Base-by-base conservation (phyloP, 768 basidiomycete genomes). In the Pulveroboletus ravenelii region DNA sequence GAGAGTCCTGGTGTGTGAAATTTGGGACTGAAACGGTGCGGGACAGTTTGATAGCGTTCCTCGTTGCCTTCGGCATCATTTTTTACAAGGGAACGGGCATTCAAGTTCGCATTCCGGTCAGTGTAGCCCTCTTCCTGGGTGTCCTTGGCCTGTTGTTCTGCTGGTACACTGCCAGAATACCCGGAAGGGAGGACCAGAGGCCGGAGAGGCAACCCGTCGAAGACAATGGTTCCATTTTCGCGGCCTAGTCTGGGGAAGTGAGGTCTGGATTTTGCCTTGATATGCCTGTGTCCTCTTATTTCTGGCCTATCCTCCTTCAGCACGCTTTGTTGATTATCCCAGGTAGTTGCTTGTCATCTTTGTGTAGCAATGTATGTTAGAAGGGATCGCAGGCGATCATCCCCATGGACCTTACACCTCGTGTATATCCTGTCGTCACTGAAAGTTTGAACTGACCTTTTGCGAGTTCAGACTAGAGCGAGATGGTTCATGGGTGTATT, bases 21-120 rank as follows among this genome's bases (percentile, higher is more conserved):
- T 30, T 23, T 37, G 8, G 32, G 2, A 41, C 47, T 61, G 17
- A 63, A 12, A 20, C 15, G 0, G 5, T 1, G 10, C 15, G 45
- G 6, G 34, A 17, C 32, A 76, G 74, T 15, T 58, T 73, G 52
- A 48, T 69, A 2, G 57, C 65, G 4, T 75, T 76, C 57, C 35
- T 72, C 3, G 20, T 37, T 0, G 64, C 71, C 0, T 64, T 76
- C 42, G 51, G 47, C 6, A 41, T 67, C 37, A 45, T 60, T 32
- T 71, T 67, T 54, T 70, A 75, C 50, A 5, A 51, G 5, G 23
- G 34, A 2, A 68, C 67, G 27, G 60, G 42, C 2, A 39, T 50
- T 6, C 18, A 49, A n/a, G 63, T 69, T 15, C 70, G 64, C 20
- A 37, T 66, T 9, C 54, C 67, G 6, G 55, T 66, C 13, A 60